phyloP scores from a whole-genome alignment of 495 filamentous ascomycete genomes.

The Daldinia childiae region DNA sequence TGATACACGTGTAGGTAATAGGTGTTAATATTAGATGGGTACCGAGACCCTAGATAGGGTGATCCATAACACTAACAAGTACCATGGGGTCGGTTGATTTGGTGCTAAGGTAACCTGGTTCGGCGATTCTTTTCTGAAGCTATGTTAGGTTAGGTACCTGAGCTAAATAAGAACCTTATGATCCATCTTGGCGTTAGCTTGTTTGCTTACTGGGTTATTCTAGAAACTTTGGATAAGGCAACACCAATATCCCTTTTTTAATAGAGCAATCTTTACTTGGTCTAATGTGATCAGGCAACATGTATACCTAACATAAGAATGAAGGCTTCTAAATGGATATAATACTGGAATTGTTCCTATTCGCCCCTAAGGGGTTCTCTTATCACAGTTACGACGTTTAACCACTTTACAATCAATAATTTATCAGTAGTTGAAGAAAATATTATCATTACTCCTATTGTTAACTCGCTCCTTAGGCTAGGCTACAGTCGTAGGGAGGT shows the following conservation, averaged over 20 bases:
- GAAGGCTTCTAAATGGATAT: neutral
- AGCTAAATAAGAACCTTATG: neutral
- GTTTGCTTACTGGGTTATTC: neutral
- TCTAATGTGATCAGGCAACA: neutral
- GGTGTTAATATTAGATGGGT: neutral
- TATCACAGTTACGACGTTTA: neutral
- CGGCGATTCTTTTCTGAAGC: neutral
- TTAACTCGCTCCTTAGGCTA: neutral
- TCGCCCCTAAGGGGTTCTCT: neutral
- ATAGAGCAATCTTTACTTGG: too few species aligned
- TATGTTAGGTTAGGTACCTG: too few species aligned
- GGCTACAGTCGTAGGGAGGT: neutral
- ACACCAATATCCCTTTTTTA: too few species aligned
- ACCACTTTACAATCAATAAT: neutral
- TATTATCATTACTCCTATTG: neutral
- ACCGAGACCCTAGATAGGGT: neutral
- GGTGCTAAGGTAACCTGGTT: neutral
- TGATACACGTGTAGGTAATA: neutral
- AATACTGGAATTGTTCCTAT: neutral
- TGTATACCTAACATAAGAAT: neutral
- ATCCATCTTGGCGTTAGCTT: neutral
- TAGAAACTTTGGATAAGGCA: neutral
- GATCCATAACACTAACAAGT: neutral
- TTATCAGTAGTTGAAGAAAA: neutral
- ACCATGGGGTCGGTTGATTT: neutral